Evolutionary conservation across 352 stramenopile species (phyloP), one percentile per base, ranked within the genome.

Genomic region (Phytophthora idaei): DNA sequence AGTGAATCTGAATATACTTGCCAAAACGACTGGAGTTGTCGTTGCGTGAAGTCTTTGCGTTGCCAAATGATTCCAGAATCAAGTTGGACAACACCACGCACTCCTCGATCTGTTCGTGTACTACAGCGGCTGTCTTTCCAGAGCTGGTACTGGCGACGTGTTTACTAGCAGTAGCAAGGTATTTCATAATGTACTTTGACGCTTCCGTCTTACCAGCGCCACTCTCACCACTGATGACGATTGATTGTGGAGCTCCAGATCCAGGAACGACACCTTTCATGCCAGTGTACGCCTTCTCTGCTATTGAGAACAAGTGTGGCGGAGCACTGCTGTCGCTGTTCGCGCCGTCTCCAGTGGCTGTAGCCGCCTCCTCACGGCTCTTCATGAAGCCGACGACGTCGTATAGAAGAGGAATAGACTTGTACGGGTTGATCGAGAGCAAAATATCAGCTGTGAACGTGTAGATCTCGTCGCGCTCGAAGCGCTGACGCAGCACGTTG

Each of bases 151-250:
- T 59, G 3, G 53, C 70, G 2, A 67, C 78, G 46, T 89, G 83
- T 29, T 90, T 87, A 61, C 87, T 94, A 3, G 85, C 85, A 1
- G 85, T 88, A 4, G 87, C 85, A 9, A 95, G 77, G 51, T 96
- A 93, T 53, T 95, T 93, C 85, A 93, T 92, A 11, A 94, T 91
- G 64, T 98, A 97, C 74, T 98, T 98, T 42, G 93, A 97, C 3
- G 93, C 97, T 67, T 98, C 93, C 0, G 95, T 98, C 76, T 98
- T 98, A 7, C 95, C 95, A 0, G 93, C 93, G 7, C 94, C 94
- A 34, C 86, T 97, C 61, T 98, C 94, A 28, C 94, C 94, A 21
- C 88, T 97, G n/a, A 98, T 93, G 29, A 98, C 81, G 70, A 98
- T 98, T 1, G 88, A 97, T 68, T 98, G 95, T 37, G 96, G 85